Base-by-base conservation (phyloP, 768 basidiomycete species). In the Galerina sulciceps region DNA sequence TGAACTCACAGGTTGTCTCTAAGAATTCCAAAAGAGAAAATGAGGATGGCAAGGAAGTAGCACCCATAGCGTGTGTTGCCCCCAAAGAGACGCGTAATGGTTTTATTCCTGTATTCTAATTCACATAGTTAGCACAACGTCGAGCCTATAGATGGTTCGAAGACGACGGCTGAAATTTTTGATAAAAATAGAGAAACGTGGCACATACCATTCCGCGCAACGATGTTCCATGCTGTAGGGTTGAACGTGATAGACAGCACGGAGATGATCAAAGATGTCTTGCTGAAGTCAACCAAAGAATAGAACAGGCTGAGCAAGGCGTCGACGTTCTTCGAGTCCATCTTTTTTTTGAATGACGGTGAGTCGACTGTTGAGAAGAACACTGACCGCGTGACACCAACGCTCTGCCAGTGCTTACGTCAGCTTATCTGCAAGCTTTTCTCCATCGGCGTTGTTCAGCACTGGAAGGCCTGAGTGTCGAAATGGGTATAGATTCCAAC, bases 171-270 rank as follows among this genome's bases (percentile, higher is more conserved):
- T 38, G 37, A 40, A 51, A 51, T 38, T 38, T 51, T 38, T 36
- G n/a, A 18, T 1, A 6, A 4, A 18, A 37, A 17, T 35, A 10
- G 20, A 26, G 55, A 56, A 55, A 51, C 34, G 35, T 49, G 37
- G 61, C n/a, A 76, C 85, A 48, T 61, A 94, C 94, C 94, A 76
- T 96, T 94, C 55, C 87, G 88, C 22, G 96, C 96, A 26, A 96
- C 86, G 61, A 94, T 86, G 73, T 99, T 99, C 96, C 96, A 99
- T 58, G 90, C 94, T 1, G 88, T 87, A 0, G 96, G 96, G 67
- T 98, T 98, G 79, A 98, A 98, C 1, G 85, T 69, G 48, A 96
- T 92, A 58, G 89, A 73, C 4, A 83, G 73, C n/a, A 94, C 60
- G 0, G 86, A 85, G 15, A 91, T 52, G 67, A 81, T 82, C 40